phyloP scores from a whole-genome alignment of 192 early-diverging fungal species.

The Coemansia erecta region DNA sequence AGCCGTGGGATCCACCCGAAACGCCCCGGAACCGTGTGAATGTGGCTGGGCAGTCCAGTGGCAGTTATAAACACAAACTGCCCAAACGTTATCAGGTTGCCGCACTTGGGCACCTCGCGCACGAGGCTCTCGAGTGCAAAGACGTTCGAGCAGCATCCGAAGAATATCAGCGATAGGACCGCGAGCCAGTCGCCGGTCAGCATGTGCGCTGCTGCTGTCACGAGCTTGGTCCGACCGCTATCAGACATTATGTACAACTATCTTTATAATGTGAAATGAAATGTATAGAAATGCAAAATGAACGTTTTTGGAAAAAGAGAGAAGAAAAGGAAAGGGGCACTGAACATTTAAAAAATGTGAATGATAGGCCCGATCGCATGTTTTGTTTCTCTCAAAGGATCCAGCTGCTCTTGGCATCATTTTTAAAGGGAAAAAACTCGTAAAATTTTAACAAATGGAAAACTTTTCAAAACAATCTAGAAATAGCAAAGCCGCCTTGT shows the following conservation, averaged over 20 bases:
- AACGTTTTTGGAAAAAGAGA: not conserved
- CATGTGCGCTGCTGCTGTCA: slow-evolving; percentile 17
- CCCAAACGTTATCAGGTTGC: slow-evolving; percentile 79
- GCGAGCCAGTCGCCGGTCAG: slow-evolving; percentile 54
- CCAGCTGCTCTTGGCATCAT: no score
- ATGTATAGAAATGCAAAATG: no score
- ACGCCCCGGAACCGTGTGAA: slow-evolving; percentile 36
- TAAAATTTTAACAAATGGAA: no score
- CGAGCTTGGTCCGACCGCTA: not conserved
- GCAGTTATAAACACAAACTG: slow-evolving; percentile 80
- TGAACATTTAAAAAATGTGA: no score
- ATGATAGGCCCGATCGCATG: not conserved
- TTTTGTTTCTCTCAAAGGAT: no score
- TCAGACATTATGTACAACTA: no score
- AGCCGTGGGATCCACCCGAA: slow-evolving; percentile 49
- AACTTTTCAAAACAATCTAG: no score
- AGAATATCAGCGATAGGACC: slow-evolving; percentile 77
- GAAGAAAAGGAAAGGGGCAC: not conserved
- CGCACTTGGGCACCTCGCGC: slow-evolving; percentile 55
- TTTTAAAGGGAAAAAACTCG: no score
- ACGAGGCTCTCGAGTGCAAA: slow-evolving; percentile 81
- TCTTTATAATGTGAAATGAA: no score
- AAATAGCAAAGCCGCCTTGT: no score
- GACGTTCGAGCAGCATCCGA: slow-evolving; percentile 86
- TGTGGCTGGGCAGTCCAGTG: slow-evolving; percentile 61